A percentile compares a stretch with the other conserved stretches of the same genome.
These are phyloP conservation scores for Ophiocordyceps sinensis DNA, from an alignment of 2,329 filamentous ascomycete genomes.

Conservation along the genomic window DNA sequence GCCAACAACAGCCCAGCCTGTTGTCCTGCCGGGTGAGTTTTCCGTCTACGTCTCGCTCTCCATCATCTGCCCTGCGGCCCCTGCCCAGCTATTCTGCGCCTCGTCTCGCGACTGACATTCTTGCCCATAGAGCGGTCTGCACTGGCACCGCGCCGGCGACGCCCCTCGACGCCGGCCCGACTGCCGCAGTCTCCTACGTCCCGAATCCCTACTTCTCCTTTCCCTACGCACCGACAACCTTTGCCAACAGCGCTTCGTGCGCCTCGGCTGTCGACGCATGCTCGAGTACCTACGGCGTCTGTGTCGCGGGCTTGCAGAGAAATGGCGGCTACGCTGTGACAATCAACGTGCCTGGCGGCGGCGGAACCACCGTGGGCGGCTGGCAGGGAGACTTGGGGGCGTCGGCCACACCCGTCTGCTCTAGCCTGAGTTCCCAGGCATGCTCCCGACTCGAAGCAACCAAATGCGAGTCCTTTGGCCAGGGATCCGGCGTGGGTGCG, in stretches of 20 bases:
- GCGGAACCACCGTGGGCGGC: constrained; percentile 35
- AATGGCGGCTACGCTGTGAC: constrained; percentile 35
- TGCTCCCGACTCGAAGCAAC: constrained; percentile 29
- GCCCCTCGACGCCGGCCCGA: constrained; percentile 19
- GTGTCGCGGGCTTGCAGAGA: constrained; percentile 32
- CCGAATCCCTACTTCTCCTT: constrained; percentile 45
- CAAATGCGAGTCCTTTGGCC: constrained; percentile 19
- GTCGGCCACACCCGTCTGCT: constrained; percentile 39
- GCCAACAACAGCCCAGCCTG: constrained; percentile 34
- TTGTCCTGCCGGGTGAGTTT: constrained; percentile 34
- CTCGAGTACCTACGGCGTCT: constrained; percentile 37
- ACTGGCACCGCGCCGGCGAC: constrained; percentile 37
- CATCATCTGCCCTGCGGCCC: background rate
- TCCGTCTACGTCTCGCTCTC: background rate
- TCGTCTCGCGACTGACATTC: background rate
- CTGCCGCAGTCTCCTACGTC: constrained; percentile 33
- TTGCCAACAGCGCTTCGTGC: constrained; percentile 35
- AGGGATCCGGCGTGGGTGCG: constrained; percentile 3
- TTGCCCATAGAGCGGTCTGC: constrained; percentile 30
- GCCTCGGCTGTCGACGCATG: constrained; percentile 36
- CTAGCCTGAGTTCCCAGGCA: constrained; percentile 36
- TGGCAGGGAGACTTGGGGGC: constrained; percentile 23
- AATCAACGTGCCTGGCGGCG: constrained; percentile 37
- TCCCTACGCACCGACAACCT: constrained; percentile 40
- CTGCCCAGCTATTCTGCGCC: background rate